Evolutionary conservation across 805 yeast species (phyloP), one percentile per base, ranked within the genome.

Genomic region (Hanseniaspora occidentalis): DNA sequence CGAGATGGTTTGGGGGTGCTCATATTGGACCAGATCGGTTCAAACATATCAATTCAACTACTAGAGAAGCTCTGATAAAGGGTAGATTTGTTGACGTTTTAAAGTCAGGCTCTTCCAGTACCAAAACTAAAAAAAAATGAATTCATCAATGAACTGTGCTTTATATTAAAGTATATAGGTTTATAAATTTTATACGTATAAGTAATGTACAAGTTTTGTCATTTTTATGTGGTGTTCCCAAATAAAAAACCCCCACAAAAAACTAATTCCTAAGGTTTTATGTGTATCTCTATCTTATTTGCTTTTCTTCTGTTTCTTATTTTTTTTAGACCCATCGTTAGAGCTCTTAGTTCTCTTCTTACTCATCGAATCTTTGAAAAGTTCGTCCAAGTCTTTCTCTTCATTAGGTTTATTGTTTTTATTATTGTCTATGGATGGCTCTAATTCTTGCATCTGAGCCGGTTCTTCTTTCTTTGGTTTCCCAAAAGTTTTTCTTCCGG

Each of bases 1-100:
- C 82, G 25, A 63, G 98, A 45, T 89, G 96, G 96, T 92, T 73
- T 57, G 96, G 95, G 14, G 98, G 98, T 4, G 69, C 71, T 0
- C 94, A 81, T 48, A 60, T 92, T 18, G 98, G 98, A 0, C 92
- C 97, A 0, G 96, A 84, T 58, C 66, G 95, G 46, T 92, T 92
- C 65, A 86, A 83, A 51, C 97, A 92, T 57, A 92, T 92, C 43
- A 92, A 89, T 53, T 69, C 86, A 3, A 75, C 85, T 1, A 88
- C 96, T 0, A 67, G 96, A 52, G 92, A 85, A 38, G 96, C 89
- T 0, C 69, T 92, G 0, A 60, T 76, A 2, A 70, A 65, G 40
- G 94, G 84, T 2, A 76, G 75, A 0, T 74, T 78, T 48, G 54
- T 54, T 18, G 51, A 49, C 16, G 6, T 41, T 24, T 37, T 38